These are phyloP conservation scores for Citrullus mucosospermus DNA, from an alignment of 306 rosid species.

Conservation along the genomic window DNA sequence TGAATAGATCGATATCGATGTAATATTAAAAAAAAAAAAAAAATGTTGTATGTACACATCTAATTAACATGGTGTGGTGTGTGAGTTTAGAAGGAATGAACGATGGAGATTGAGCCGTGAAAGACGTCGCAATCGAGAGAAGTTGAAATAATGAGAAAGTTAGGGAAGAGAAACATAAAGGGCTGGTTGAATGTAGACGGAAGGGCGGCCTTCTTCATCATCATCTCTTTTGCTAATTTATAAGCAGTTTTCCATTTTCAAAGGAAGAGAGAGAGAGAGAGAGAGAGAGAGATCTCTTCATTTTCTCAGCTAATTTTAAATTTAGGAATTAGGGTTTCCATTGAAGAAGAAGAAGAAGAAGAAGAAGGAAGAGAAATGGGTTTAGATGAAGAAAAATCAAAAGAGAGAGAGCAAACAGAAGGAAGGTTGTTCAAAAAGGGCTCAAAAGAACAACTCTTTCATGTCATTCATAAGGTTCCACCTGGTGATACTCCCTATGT, in stretches of 20 bases:
- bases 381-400: background rate
- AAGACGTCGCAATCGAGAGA: background rate
- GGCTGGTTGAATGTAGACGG: conserved; percentile 1
- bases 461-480: conserved; percentile 78
- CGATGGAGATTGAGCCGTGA: background rate
- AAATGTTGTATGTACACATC: background rate
- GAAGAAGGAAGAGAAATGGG: background rate
- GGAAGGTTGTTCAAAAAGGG: conserved; percentile 21
- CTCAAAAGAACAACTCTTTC: conserved; percentile 52
- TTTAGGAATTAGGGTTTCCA: background rate
- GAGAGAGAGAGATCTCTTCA: background rate
- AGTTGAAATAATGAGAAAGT: background rate
- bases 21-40: background rate
- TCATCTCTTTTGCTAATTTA: background rate
- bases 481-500: conserved; percentile 79
- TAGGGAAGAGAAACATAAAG: too few relatives aligned
- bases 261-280: background rate
- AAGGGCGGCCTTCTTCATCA: background rate
- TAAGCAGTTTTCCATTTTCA: background rate
- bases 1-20: background rate
- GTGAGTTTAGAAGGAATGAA: background rate
- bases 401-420: background rate
- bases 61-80: too few relatives aligned
- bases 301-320: background rate
- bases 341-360: background rate